Base-by-base conservation (phyloP, 1,284 basidiomycete genomes). In the Puccinia coronata region DNA sequence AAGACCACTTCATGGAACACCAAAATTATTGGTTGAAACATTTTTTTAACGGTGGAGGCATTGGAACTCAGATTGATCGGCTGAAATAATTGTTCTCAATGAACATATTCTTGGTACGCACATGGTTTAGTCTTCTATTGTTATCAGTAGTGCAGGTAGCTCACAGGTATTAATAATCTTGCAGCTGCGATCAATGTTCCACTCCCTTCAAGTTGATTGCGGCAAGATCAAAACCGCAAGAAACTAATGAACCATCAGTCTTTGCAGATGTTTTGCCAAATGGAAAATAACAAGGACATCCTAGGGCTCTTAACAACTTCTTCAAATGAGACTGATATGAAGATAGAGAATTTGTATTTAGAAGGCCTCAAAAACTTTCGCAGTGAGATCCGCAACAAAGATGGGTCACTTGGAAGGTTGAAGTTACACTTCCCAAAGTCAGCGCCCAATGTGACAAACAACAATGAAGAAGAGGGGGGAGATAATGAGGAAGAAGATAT, bases 1-100 rank as follows among this genome's bases (percentile, higher is more conserved):
- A 57, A 25, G 55, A 75, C 20, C 36, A 36, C 18, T 59, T 57
- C n/a, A 23, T 75, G 39, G 73, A 75, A 55, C 59, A 41, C 18
- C 53, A 75, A 5, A n/a, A n/a, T n/a, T n/a, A n/a, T n/a, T n/a
- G n/a, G n/a, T n/a, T n/a, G n/a, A n/a, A n/a, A n/a, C n/a, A 61
- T 18, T 67, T 67, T 28, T 67, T 43, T 18, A 67, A 47, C 39
- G 20, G 16, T 8, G 36, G 36, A 8, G 65, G 65, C 20, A 67
- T 43, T 67, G 65, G 65, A 2, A 67, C 65, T 6, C 16, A 65
- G 4, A n/a, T 65, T 23, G 5, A 65, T 2, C 23, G 61, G 23
- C 28, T 65, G 23, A 65, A 65, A 20, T 1, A 65, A 18, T 18
- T 65, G 39, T 65, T 65, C 39, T 65, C 61, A 20, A 16, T 39